These are phyloP conservation scores for Saccharomyces hybrid DNA, from an alignment of 1,139 yeast species.

Conservation along the genomic window DNA sequence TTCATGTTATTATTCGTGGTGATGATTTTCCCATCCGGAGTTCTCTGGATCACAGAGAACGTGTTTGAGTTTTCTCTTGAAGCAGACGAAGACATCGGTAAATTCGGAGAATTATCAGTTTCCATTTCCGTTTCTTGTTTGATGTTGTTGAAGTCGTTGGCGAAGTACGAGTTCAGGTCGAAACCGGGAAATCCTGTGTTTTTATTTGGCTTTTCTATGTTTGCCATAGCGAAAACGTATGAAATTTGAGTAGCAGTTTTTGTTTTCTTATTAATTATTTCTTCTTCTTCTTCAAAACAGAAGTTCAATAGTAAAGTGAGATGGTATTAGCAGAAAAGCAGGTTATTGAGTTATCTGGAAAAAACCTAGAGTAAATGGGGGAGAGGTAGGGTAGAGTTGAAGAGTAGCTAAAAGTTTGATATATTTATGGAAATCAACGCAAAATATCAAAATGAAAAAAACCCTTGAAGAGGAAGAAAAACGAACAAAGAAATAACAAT, in stretches of 20 bases:
- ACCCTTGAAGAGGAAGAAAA: too few species aligned
- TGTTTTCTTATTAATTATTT: background rate
- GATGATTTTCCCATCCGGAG: background rate
- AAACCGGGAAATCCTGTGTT: background rate
- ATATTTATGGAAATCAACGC: background rate
- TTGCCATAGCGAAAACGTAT: background rate
- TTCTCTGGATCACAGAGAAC: background rate
- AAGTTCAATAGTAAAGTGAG: background rate
- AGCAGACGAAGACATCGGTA: background rate
- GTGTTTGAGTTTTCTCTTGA: background rate
- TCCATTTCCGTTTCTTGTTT: background rate
- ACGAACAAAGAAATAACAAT: background rate
- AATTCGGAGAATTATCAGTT: background rate
- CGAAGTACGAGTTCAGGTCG: background rate
- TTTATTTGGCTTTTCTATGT: background rate
- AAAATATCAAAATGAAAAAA: background rate
- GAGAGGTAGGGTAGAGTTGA: background rate
- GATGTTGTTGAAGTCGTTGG: background rate
- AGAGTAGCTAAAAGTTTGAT: background rate
- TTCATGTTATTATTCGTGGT: conserved; percentile 31
- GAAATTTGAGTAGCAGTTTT: too few species aligned
- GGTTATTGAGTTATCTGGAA: too few species aligned
- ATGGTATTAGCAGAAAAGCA: background rate
- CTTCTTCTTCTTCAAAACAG: background rate
- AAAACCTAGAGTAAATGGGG: background rate